Base-by-base conservation (phyloP, 108 stramenopile genomes). In the Ochromonas danica region DNA sequence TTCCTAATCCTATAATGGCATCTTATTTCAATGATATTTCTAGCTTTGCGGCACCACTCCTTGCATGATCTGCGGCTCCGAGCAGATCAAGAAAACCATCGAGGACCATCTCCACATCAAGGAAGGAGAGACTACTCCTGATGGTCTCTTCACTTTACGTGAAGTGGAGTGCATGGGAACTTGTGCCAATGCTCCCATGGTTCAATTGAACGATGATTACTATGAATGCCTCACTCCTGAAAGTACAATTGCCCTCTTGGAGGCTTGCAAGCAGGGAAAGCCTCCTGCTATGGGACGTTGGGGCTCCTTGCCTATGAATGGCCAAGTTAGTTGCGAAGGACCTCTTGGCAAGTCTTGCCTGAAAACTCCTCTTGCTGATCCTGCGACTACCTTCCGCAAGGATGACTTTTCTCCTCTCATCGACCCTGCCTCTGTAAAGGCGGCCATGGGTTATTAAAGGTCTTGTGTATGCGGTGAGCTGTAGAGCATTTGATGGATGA, bases 111-210 rank as follows among this genome's bases (percentile, higher is more conserved):
- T 77, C 62, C 42, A 60, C 77, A 81, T 78, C 70, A 78, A 78
- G 78, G 90, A 93, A 78, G 96, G 95, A 40, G 93, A 94, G 81
- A 98, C 97, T 28, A 96, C 96, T 38, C 82, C 89, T 77, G 97
- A 98, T 86, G 97, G 99, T 17, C 65, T 96, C 84, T 99, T 98
- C 82, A 97, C 99, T 38, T 85, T 99, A 31, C 79, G 96, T 82
- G 99, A 99, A 85, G 99, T 99, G 30, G 99, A 99, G 80, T 99
- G 99, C 85, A 87, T 99, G 42, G 99, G 99, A n/a, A 94, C 97
- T 1, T 99, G 99, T 85, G 97, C 97, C 51, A 99, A 99, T 88
- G 99, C 99, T 22, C 99, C 99, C 80, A 99, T 99, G 99, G 85
- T 99, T 31, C 99, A 99, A 89, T 60, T 75, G 28, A 62, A 0